Conservation (phyloP, 2,329 filamentous ascomycete species). For the Claviceps maximensis region DNA sequence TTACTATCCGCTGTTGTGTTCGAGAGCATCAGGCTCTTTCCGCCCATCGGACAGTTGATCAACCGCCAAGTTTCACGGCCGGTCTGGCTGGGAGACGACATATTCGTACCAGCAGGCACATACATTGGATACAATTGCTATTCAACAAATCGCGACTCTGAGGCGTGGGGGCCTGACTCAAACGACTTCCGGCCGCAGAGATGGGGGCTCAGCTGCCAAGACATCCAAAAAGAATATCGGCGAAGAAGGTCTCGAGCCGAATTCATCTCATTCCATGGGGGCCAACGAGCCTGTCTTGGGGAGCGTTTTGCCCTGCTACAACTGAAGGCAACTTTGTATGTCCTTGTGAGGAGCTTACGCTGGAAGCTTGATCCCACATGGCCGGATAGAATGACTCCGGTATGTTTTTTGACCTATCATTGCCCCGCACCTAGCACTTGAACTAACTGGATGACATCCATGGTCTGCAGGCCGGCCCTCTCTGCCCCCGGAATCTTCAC, state of each 20-base stretch:
- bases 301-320: constrained; percentile 27
- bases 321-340: constrained; percentile 20
- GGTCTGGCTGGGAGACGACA: constrained; percentile 13
- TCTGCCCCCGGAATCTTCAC: constrained; percentile 6
- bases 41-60: constrained; percentile 34
- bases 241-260: constrained; percentile 22
- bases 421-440: background rate
- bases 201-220: constrained; percentile 22
- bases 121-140: constrained; percentile 28
- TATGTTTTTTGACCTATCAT: constrained; percentile 9
- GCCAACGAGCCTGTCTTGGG: constrained; percentile 25
- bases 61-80: constrained; percentile 24
- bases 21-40: constrained; percentile 33
- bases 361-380: constrained; percentile 21
- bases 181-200: constrained; percentile 25
- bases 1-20: constrained; percentile 30
- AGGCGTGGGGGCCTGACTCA: constrained; percentile 19
- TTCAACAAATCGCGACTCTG: constrained; percentile 23
- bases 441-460: background rate
- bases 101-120: constrained; percentile 22
- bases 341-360: constrained; percentile 15
- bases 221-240: constrained; percentile 22
- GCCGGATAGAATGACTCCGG: constrained; percentile 20
- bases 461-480: constrained; percentile 7
- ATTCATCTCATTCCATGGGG: constrained; percentile 30